These are phyloP conservation scores for Russula griseocarnosa DNA, from an alignment of 768 basidiomycete genomes.

Conservation along the genomic window DNA sequence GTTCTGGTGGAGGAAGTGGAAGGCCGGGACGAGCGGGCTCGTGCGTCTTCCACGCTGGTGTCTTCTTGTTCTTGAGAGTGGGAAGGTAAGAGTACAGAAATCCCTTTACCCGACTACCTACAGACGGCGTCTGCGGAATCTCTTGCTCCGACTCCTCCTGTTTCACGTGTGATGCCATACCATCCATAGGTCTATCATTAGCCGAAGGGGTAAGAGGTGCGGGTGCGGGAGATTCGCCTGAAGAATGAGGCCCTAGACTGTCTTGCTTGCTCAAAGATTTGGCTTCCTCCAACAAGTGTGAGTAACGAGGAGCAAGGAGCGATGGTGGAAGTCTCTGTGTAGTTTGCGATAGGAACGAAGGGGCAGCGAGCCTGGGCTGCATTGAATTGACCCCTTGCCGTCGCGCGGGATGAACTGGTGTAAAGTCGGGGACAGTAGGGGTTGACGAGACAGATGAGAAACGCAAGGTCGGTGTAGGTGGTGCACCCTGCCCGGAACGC, in stretches of 20 bases:
- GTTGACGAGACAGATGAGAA: constrained; percentile 32
- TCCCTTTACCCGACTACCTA: constrained; percentile 53
- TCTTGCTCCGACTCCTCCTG: neutral
- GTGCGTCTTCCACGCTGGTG: constrained; percentile 29
- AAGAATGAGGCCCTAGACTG: neutral
- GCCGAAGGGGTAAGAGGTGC: neutral
- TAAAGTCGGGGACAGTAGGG: constrained; percentile 52
- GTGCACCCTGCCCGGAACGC: constrained; percentile 51
- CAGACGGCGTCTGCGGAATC: constrained; percentile 34
- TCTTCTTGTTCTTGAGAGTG: constrained; percentile 42
- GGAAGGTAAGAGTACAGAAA: constrained; percentile 62
- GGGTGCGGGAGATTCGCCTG: constrained; percentile 2
- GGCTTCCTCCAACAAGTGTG: constrained; percentile 55
- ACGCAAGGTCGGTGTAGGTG: constrained; percentile 46
- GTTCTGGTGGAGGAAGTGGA: constrained; percentile 52
- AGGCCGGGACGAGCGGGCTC: constrained; percentile 40
- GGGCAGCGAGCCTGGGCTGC: constrained; percentile 28
- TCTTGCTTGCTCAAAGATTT: constrained; percentile 35
- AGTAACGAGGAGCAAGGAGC: constrained; percentile 52
- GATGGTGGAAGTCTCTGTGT: constrained; percentile 38
- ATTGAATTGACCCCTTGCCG: constrained; percentile 28
- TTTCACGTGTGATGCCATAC: neutral
- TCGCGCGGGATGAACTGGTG: constrained; percentile 37
- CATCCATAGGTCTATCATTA: neutral
- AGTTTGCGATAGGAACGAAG: constrained; percentile 37